Conservation (phyloP, 1,284 basidiomycete species). For the Takashimella koratensis region DNA sequence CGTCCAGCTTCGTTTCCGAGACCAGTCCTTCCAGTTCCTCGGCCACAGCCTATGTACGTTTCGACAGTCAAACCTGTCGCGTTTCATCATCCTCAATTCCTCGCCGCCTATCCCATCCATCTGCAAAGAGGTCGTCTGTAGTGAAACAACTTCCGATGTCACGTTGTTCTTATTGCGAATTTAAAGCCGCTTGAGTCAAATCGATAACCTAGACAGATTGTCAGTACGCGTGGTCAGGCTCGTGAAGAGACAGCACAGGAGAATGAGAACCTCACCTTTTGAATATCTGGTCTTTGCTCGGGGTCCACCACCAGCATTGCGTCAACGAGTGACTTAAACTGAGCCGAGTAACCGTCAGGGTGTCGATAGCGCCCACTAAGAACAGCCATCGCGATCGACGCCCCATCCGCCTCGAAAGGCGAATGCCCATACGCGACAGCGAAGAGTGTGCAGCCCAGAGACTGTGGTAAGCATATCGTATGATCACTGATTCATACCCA, state of each 20-base stretch:
- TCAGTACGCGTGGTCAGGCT: too few relatives aligned
- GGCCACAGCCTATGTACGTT: neutral
- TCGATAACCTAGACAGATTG: conserved; percentile 75
- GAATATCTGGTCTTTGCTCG: conserved; percentile 72
- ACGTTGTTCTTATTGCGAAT: too few relatives aligned
- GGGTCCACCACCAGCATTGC: conserved; percentile 77
- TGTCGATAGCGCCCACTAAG: conserved; percentile 80
- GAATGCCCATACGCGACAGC: conserved; percentile 89
- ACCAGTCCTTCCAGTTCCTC: neutral
- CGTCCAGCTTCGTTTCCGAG: neutral
- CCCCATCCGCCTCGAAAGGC: conserved; percentile 86
- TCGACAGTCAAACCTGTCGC: neutral
- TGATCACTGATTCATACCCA: conserved; percentile 61
- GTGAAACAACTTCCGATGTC: neutral
- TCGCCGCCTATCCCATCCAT: neutral
- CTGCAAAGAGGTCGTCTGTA: neutral
- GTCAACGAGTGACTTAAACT: conserved; percentile 74
- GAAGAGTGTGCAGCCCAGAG: conserved; percentile 84
- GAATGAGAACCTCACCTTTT: conserved; percentile 61
- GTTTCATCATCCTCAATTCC: neutral
- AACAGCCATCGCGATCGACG: conserved; percentile 92
- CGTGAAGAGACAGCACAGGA: too few relatives aligned
- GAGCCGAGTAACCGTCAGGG: conserved; percentile 68
- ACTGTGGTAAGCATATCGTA: conserved; percentile 54
- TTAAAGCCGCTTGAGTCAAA: conserved; percentile 59